Base-by-base conservation (phyloP, 2,329 filamentous ascomycete genomes). In the Penicillium sp. region DNA sequence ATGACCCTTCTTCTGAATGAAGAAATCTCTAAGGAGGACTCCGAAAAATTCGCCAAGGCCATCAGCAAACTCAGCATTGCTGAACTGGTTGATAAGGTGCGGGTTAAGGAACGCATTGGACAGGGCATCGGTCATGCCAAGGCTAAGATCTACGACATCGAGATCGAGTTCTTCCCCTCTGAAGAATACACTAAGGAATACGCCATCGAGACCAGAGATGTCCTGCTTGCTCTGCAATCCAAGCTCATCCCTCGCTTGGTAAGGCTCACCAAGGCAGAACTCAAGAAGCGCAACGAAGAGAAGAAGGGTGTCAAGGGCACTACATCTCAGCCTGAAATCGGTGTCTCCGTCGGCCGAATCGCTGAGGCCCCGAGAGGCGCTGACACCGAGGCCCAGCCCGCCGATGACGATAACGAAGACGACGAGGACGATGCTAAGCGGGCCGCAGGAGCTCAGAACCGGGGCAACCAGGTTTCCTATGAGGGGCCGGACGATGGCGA, bases 401-500 rank as follows among this genome's bases (percentile, higher is more conserved):
- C 81, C 19, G 80, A 84, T 38, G 84, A 87, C 34, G 86, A 88
- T 50, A 81, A 84, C n/a, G 85, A 83, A 25, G 89, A 84, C 37
- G 91, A 93, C 46, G 84, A 83, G 49, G 88, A 95, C 64, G 89
- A 81, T 51, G 80, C 81, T 47, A 80, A 77, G 53, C 75, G 81
- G 45, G 76, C 76, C 81, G 41, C 91, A 83, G 63, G 67, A 36
- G 59, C 54, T 19, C 82, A 83, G 38, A 93, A 95, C 67, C 84
- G 88, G 34, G 77, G 80, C 44, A 88, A 95, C 70, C 88, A 86
- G 27, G 84, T 92, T 2, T 93, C 89, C 12, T 97, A 96, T 60
- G 92, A 89, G 33, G 88, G 86, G 29, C 95, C 95, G 39, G 93
- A 97, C 64, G 91, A 95, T 4, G 92, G 92, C 3, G 93, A 97